A percentile compares a stretch with the other conserved stretches of the same genome.
These are phyloP conservation scores for Erucastrum elatum DNA, from an alignment of 345 rosid species.

Conservation along the genomic window DNA sequence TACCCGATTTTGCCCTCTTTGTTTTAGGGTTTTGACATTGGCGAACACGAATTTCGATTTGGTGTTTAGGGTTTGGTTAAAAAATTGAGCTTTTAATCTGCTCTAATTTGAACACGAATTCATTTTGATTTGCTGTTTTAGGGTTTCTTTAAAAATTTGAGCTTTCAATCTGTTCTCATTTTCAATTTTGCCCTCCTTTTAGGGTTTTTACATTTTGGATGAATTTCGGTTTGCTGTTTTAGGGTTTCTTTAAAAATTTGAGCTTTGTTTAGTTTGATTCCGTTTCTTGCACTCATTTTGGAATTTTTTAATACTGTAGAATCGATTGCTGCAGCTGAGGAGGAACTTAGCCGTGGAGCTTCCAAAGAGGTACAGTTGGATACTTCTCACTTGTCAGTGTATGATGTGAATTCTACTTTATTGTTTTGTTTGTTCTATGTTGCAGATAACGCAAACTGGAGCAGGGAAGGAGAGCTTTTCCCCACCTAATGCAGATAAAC, in stretches of 20 bases:
- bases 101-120: no score
- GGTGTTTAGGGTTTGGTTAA: neutral
- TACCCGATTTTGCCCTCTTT: neutral
- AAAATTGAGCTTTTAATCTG: neutral
- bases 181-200: neutral
- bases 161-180: neutral
- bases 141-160: neutral
- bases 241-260: neutral
- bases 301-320: slow-evolving; percentile 9
- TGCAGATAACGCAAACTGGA: slow-evolving; percentile 60
- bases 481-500: slow-evolving; percentile 37
- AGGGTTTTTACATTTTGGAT: neutral
- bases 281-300: neutral
- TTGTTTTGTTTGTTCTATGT: neutral
- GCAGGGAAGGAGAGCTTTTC: slow-evolving; percentile 42
- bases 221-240: neutral
- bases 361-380: slow-evolving; percentile 29
- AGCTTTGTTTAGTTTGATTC: neutral
- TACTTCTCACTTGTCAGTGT: neutral
- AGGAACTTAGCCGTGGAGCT: slow-evolving; percentile 22
- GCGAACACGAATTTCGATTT: neutral
- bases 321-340: slow-evolving; percentile 33
- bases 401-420: neutral
- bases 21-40: slow-evolving; percentile 16
- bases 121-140: neutral